Evolutionary conservation across 169 alveolate species (phyloP), one percentile per base, ranked within the genome.

Genomic region (Theileria equi): DNA sequence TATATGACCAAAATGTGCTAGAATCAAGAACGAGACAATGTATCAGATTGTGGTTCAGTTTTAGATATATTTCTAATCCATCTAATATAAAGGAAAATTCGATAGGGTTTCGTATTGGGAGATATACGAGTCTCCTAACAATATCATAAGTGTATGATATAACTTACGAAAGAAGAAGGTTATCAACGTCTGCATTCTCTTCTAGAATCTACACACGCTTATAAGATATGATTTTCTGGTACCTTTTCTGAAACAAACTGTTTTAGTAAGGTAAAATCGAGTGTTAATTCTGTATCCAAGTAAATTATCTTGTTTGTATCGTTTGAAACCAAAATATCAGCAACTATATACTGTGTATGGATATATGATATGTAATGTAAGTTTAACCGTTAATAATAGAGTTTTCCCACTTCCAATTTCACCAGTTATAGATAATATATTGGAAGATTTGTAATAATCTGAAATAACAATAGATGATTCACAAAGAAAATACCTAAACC

Each of bases 21-120:
- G 67, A 57, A 40, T 57, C 67, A 0, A 57, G 26, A 6, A 57
- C 67, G 23, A 57, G 23, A 16, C 40, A 36, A 41, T 57, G 62
- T 38, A 57, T 57, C 16, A 13, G 16, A 34, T 28, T 17, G 23
- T 5, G 26, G 19, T 40, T 25, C 34, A 16, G 16, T 2, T n/a
- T 19, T 52, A 57, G 13, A 1, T 28, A 57, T 31, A 5, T 16
- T 25, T 16, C 1, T 5, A 57, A 1, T 16, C 32, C 25, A 7
- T 31, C 2, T 43, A 57, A 19, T 2, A 57, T n/a, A 26, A 23
- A 16, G 21, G 57, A 16, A 40, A 57, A 57, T 26, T 57, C 67
- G 11, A 28, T 1, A 0, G 13, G 7, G 53, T 57, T 23, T 1
- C 45, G 34, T 1, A 23, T 41, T 5, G 67, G 67, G 6, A 57